Conservation (phyloP, 2,329 filamentous ascomycete genomes). For the Trichoderma gracile region DNA sequence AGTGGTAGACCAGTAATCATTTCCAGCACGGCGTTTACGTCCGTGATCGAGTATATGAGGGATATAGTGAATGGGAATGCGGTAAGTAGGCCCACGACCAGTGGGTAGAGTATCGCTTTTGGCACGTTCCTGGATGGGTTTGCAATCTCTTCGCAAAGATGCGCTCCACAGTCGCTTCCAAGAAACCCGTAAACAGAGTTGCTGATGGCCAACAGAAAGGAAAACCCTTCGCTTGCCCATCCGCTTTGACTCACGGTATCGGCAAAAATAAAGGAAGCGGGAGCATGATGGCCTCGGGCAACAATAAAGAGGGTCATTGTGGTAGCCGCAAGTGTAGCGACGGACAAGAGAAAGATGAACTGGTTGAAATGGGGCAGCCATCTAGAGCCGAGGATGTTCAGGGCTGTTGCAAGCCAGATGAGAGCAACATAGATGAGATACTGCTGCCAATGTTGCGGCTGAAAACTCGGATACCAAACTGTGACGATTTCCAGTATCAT, state of each 20-base stretch:
- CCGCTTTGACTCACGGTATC: constrained; percentile 26
- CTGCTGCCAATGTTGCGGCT: neutral
- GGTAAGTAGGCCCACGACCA: constrained; percentile 30
- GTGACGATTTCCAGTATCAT: neutral
- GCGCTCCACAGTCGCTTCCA: constrained; percentile 31
- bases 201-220: constrained; percentile 27
- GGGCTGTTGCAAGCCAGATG: neutral
- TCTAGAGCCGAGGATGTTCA: neutral
- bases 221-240: constrained; percentile 28
- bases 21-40: constrained; percentile 28
- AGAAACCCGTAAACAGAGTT: constrained; percentile 31
- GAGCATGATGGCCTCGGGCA: neutral
- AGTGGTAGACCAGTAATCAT: constrained; percentile 28
- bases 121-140: constrained; percentile 32
- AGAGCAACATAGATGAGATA: neutral
- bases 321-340: neutral
- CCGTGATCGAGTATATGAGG: constrained; percentile 28
- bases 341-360: neutral
- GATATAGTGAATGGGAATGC: constrained; percentile 30
- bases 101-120: constrained; percentile 30
- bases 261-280: constrained; percentile 16
- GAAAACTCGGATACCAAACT: neutral
- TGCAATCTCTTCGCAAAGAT: constrained; percentile 32
- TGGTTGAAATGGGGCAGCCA: neutral
- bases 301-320: neutral